A percentile compares a stretch with the other conserved stretches of the same genome.
These are phyloP conservation scores for Pleodorina starrii DNA, from an alignment of 139 green algal genomes.

Conservation along the genomic window DNA sequence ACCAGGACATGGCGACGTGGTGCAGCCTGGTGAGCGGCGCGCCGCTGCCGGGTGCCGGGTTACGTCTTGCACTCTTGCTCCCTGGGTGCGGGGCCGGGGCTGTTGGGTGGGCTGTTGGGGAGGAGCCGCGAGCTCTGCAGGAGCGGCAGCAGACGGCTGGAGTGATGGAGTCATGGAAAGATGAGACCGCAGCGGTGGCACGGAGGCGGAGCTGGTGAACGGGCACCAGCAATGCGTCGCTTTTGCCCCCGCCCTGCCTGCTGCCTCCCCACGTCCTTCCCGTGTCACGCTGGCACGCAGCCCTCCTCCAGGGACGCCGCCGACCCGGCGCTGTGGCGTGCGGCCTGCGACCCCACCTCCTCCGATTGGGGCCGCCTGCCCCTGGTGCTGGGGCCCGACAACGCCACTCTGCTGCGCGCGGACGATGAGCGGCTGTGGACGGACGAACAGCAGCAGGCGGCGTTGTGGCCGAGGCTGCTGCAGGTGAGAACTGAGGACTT, in stretches of 20 bases:
- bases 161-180: too few relatives aligned
- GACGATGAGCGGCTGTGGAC: neutral
- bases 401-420: slow-evolving; percentile 40
- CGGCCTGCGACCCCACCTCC: slow-evolving; percentile 65
- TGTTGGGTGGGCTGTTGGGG: slow-evolving; percentile 3
- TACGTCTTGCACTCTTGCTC: too few relatives aligned
- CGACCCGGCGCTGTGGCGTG: slow-evolving; percentile 44
- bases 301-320: neutral
- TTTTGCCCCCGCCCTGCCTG: too few relatives aligned
- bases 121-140: neutral
- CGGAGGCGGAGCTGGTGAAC: too few relatives aligned
- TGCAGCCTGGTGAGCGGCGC: slow-evolving; percentile 66
- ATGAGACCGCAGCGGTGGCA: too few relatives aligned
- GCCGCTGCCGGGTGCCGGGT: too few relatives aligned
- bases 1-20: slow-evolving; percentile 67
- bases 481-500: too few relatives aligned
- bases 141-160: too few relatives aligned
- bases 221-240: too few relatives aligned
- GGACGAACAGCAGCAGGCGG: neutral
- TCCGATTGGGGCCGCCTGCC: slow-evolving; percentile 46
- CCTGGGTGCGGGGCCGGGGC: neutral
- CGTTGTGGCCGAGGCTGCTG: slow-evolving; percentile 27
- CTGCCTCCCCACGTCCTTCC: too few relatives aligned
- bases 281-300: too few relatives aligned
- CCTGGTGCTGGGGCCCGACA: slow-evolving; percentile 52